phyloP scores from a whole-genome alignment of 345 rosid genomes.

The Alliaria petiolata region DNA sequence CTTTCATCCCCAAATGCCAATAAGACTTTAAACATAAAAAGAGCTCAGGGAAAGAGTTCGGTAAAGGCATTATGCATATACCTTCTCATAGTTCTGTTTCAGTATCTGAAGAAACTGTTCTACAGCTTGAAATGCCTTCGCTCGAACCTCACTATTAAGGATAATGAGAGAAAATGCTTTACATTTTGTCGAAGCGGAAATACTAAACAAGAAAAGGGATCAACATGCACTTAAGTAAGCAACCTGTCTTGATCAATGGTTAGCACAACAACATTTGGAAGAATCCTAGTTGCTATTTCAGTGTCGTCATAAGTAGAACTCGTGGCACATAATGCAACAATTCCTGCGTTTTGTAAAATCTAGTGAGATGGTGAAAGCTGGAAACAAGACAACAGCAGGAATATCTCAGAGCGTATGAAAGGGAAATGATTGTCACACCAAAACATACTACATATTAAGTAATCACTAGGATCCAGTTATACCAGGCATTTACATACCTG shows the following conservation, averaged over 20 bases:
- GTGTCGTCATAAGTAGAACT: slow-evolving; percentile 80
- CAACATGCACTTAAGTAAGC: background rate
- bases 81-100: slow-evolving; percentile 83
- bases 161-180: slow-evolving; percentile 20
- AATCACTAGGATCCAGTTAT: background rate
- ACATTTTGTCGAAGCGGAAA: background rate
- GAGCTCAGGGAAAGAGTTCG: background rate
- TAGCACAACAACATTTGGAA: slow-evolving; percentile 83
- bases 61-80: slow-evolving; percentile 18
- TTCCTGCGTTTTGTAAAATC: slow-evolving; percentile 47
- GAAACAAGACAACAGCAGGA: background rate
- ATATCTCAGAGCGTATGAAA: background rate
- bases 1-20: background rate
- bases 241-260: slow-evolving; percentile 96
- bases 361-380: slow-evolving; percentile 6
- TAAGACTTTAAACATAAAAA: background rate
- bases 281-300: slow-evolving; percentile 92
- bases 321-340: slow-evolving; percentile 96
- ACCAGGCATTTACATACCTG: slow-evolving; percentile 53
- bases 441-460: background rate
- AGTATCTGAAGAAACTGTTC: slow-evolving; percentile 88
- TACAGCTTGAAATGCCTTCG: slow-evolving; percentile 92
- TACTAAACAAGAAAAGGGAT: background rate
- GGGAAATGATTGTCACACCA: background rate
- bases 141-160: slow-evolving; percentile 76